Evolutionary conservation across 108 stramenopile species (phyloP), one percentile per base, ranked within the genome.

Genomic region (Mayamaea pseudoterrestris): DNA sequence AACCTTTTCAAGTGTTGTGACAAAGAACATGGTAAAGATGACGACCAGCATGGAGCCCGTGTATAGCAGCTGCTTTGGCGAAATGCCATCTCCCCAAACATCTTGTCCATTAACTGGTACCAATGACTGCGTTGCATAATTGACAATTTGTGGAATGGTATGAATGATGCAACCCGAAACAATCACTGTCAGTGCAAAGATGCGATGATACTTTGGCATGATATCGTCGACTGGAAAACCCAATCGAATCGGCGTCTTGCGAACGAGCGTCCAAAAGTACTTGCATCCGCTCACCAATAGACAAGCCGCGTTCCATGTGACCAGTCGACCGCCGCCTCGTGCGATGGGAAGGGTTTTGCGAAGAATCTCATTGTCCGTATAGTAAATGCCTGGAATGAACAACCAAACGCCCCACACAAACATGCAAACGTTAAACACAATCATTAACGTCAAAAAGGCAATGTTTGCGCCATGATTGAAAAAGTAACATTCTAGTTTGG

Each of bases 191-290:
- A 25, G 36, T 5, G 60, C 60, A 34, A 61, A 30, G 16, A 36
- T 25, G 27, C 44, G 42, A 28, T 61, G 60, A 31, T 61, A 54
- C 1, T 61, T 27, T 13, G 58, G 58, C 58, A 59, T 59, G 26
- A 59, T 53, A 7, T 59, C 16, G 25, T 59, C 58, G 12, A 52
- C 37, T 13, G 50, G 58, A 13, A 59, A 59, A 2, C 50, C 46
- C 0, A 57, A 34, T 11, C 13, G 9, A 9, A 34, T 11, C 9
- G 32, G 32, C 9, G 32, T 11, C 13, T 34, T 9, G 9, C 32
- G 32, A 34, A 34, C 11, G 32, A 34, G 9, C 13, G 32, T 34
- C 32, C 32, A 34, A 34, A 34, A 13, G 32, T 34, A 34, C 32
- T 34, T 34, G 32, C 11, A 34, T 34, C 32, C 32, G 13, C 32